A percentile compares a stretch with the other conserved stretches of the same genome.
Evolutionary conservation across 495 filamentous ascomycete genomes (phyloP).

Genomic region (Chlorociboria aeruginascens): DNA sequence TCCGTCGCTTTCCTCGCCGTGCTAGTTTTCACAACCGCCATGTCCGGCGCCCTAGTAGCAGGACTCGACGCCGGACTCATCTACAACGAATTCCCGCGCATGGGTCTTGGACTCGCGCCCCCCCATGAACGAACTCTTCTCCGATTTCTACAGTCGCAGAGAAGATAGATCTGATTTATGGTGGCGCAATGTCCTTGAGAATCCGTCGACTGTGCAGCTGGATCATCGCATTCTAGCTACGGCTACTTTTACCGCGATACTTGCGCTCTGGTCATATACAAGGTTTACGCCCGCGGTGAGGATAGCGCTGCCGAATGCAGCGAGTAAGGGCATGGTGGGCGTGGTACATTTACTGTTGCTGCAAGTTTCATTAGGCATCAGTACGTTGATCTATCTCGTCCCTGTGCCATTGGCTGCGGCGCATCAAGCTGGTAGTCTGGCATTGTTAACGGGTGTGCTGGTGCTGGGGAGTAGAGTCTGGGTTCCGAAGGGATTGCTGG

Average conservation of each 20-base stretch:
- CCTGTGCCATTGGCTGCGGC: conserved; percentile 78
- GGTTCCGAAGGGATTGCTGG: conserved; percentile 34
- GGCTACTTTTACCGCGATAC: conserved; percentile 73
- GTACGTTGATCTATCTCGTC: conserved; percentile 84
- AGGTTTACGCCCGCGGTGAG: conserved; percentile 49
- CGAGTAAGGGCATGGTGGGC: conserved; percentile 60
- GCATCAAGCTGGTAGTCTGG: conserved; percentile 86
- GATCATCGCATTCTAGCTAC: conserved; percentile 89
- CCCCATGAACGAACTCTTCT: conserved; percentile 70
- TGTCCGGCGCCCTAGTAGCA: conserved; percentile 89
- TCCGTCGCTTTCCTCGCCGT: conserved; percentile 58
- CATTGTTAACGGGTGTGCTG: conserved; percentile 69
- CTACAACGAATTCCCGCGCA: conserved; percentile 95
- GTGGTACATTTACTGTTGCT: conserved; percentile 70
- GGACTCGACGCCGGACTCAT: conserved; percentile 93
- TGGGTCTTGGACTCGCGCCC: conserved; percentile 74
- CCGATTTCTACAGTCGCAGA: conserved; percentile 71
- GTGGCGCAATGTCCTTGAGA: conserved; percentile 97
- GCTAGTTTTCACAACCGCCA: conserved; percentile 77
- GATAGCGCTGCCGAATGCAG: conserved; percentile 49
- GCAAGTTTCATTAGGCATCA: conserved; percentile 79
- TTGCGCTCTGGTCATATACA: conserved; percentile 66
- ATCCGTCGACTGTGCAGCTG: conserved; percentile 86
- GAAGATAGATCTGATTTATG: conserved; percentile 66
- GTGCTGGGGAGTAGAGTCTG: conserved; percentile 54